Conservation (phyloP, 108 stramenopile genomes). For the Schizochytrium sp. region DNA sequence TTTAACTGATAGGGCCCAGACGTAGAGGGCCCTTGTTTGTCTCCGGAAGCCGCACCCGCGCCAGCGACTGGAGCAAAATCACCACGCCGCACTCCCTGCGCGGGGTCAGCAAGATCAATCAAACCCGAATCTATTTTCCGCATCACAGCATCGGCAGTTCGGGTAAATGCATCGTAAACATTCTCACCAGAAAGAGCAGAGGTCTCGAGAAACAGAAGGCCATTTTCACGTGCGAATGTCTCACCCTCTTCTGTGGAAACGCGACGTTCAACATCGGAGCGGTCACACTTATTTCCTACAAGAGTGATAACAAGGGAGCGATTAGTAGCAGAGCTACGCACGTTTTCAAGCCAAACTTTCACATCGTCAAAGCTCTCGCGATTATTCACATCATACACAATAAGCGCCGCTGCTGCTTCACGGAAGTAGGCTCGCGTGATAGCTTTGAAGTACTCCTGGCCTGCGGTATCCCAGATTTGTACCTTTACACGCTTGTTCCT, state of each 20-base stretch:
- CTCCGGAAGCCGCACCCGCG: background rate
- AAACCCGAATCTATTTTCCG: conserved; percentile 33
- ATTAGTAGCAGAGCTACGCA: conserved; percentile 14
- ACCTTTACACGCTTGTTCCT: conserved; percentile 90
- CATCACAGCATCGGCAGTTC: conserved; percentile 39
- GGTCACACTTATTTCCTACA: conserved; percentile 32
- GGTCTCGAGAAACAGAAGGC: conserved; percentile 35
- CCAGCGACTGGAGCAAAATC: conserved; percentile 18
- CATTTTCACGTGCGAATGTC: conserved; percentile 53
- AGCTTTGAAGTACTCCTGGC: conserved; percentile 49
- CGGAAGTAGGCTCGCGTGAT: conserved; percentile 43
- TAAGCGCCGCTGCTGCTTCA: conserved; percentile 39
- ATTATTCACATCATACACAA: conserved; percentile 45
- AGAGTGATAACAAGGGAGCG: conserved; percentile 22
- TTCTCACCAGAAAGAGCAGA: conserved; percentile 37
- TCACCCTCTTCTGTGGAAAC: conserved; percentile 19
- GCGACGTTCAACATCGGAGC: background rate
- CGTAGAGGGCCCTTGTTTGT: background rate
- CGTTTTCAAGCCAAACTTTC: conserved; percentile 48
- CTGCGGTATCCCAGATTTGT: conserved; percentile 76
- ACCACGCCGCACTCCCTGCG: conserved; percentile 50
- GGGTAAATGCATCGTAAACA: conserved; percentile 49
- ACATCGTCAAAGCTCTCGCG: conserved; percentile 41
- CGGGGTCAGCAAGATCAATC: background rate
- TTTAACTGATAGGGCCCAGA: conserved; percentile 12